phyloP scores from a whole-genome alignment of 352 stramenopile genomes.

The Phytopythium litorale region DNA sequence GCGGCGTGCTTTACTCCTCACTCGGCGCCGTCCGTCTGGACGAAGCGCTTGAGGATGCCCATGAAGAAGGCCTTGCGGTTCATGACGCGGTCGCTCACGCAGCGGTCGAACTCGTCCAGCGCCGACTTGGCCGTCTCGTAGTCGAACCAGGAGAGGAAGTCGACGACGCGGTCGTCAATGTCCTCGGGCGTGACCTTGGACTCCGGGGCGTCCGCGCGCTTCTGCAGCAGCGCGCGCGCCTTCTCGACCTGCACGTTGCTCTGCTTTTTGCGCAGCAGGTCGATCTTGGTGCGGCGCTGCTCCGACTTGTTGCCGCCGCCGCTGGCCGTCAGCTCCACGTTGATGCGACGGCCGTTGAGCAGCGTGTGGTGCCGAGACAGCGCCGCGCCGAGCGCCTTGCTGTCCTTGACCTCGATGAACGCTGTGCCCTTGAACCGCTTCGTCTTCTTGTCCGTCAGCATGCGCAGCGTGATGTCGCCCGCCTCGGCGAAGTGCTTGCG shows the following conservation, averaged over 20 bases:
- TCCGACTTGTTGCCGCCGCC: slow-evolving; percentile 83
- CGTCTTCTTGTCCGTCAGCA: slow-evolving; percentile 84
- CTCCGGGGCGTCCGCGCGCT: slow-evolving; percentile 66
- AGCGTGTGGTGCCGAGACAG: slow-evolving; percentile 80
- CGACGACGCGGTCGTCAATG: slow-evolving; percentile 85
- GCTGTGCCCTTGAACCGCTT: slow-evolving; percentile 81
- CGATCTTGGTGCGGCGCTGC: slow-evolving; percentile 65
- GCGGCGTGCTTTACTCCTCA: slow-evolving; percentile 12
- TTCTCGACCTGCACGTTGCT: slow-evolving; percentile 83
- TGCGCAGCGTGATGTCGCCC: slow-evolving; percentile 72
- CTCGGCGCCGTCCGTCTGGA: slow-evolving; percentile 72
- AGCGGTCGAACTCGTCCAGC: slow-evolving; percentile 77
- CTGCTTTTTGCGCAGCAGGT: slow-evolving; percentile 73
- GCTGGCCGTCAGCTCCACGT: slow-evolving; percentile 82
- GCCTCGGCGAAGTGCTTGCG: slow-evolving; percentile 71
- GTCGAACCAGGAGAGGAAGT: slow-evolving; percentile 87
- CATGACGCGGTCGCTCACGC: slow-evolving; percentile 64
- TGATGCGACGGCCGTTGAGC: slow-evolving; percentile 76
- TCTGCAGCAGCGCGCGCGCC: slow-evolving; percentile 74
- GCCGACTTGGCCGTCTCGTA: slow-evolving; percentile 84
- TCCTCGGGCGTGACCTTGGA: slow-evolving; percentile 75
- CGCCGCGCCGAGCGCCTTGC: slow-evolving; percentile 71
- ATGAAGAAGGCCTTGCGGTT: slow-evolving; percentile 90
- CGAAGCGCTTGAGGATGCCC: slow-evolving; percentile 87
- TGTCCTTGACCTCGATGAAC: slow-evolving; percentile 85